These are phyloP conservation scores for Tulasnella sp. DNA, from an alignment of 768 basidiomycete genomes.

Conservation along the genomic window DNA sequence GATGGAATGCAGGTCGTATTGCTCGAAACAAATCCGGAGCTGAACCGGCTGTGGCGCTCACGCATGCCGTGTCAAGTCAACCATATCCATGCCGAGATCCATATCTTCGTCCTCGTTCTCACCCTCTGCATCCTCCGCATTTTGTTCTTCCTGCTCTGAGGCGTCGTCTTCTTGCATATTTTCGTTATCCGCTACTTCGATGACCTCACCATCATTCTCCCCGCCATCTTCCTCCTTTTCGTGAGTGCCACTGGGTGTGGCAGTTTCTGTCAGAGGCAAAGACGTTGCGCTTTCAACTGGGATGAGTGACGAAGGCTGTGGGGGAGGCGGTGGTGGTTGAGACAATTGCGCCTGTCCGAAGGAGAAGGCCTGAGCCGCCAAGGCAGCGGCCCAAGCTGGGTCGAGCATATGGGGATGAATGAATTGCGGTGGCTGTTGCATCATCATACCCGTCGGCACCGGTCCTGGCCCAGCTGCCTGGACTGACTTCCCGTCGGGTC, in stretches of 20 bases:
- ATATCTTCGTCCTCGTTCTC: conserved; percentile 10
- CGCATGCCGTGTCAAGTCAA: too few relatives aligned
- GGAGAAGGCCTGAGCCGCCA: conserved; percentile 1
- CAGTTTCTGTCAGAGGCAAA: background rate
- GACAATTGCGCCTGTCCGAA: background rate
- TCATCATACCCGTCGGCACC: background rate
- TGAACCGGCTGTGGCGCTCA: too few relatives aligned
- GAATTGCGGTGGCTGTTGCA: background rate
- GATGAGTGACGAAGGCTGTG: background rate
- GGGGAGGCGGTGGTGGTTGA: background rate
- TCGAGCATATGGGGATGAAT: background rate
- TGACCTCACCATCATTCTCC: background rate
- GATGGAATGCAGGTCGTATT: too few relatives aligned
- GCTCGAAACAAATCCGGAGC: too few relatives aligned
- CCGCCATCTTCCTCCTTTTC: conserved; percentile 1
- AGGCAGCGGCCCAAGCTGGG: conserved; percentile 4
- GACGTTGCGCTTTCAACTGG: too few relatives aligned
- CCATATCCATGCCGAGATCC: background rate
- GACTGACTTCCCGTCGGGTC: background rate
- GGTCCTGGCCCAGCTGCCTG: background rate
- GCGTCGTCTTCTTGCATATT: background rate
- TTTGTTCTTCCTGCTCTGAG: background rate
- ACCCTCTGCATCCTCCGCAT: conserved; percentile 12
- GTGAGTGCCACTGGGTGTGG: background rate
- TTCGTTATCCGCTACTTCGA: background rate